These are phyloP conservation scores for Arthrinium phaeospermum DNA, from an alignment of 2,329 filamentous ascomycete species.

Conservation along the genomic window DNA sequence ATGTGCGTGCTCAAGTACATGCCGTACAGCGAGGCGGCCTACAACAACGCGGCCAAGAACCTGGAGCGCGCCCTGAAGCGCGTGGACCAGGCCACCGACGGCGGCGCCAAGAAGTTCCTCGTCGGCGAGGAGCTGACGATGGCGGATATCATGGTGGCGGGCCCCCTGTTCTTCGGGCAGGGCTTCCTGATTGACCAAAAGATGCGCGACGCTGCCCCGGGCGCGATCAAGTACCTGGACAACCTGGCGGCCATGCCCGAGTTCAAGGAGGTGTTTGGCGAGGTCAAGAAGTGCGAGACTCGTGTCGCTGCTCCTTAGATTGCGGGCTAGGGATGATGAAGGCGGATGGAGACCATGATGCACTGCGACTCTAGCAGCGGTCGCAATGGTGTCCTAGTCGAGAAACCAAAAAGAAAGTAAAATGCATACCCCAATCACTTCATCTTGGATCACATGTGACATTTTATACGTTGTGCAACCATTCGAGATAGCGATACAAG, in stretches of 20 bases:
- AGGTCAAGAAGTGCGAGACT: slow-evolving; percentile 39
- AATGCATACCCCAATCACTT: background rate
- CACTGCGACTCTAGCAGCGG: no score
- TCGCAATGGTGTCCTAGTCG: background rate
- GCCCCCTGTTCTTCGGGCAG: slow-evolving; percentile 31
- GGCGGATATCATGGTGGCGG: slow-evolving; percentile 44
- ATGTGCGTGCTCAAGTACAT: slow-evolving; percentile 38
- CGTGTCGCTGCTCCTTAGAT: slow-evolving; percentile 22
- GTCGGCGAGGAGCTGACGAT: slow-evolving; percentile 45
- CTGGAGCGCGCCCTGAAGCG: slow-evolving; percentile 38
- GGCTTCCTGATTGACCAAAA: slow-evolving; percentile 41
- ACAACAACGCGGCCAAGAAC: slow-evolving; percentile 26
- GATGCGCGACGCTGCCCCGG: slow-evolving; percentile 42
- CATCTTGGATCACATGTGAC: background rate
- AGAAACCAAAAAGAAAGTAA: slow-evolving; percentile 9
- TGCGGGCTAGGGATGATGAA: background rate
- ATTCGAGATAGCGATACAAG: background rate
- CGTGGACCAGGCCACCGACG: slow-evolving; percentile 39
- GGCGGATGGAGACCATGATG: background rate
- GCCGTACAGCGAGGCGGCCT: slow-evolving; percentile 35
- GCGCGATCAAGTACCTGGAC: slow-evolving; percentile 39
- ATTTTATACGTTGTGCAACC: background rate
- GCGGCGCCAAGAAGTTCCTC: slow-evolving; percentile 41
- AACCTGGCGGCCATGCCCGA: slow-evolving; percentile 38
- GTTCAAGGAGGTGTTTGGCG: slow-evolving; percentile 41